Percentiles rank a stretch among this genome's conserved stretches.
Evolutionary conservation across 2,329 filamentous ascomycete species (phyloP).

Genomic region (Penicillium sp.): DNA sequence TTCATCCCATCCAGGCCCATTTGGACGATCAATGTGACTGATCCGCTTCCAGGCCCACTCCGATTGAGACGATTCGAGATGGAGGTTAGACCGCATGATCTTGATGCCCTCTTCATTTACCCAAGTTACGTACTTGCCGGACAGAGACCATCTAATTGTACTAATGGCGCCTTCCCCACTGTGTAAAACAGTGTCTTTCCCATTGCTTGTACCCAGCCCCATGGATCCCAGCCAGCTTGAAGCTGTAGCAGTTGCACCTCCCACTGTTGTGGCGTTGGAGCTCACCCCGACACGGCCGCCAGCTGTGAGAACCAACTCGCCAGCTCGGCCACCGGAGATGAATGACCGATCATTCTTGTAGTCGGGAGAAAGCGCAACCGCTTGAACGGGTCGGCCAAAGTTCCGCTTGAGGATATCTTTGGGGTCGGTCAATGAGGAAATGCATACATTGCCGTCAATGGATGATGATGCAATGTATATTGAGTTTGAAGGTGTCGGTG

Average conservation of each 20-base stretch:
- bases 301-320: slow-evolving; percentile 81
- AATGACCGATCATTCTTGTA: slow-evolving; percentile 89
- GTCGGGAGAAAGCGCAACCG: slow-evolving; percentile 91
- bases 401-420: slow-evolving; percentile 92
- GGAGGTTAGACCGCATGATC: slow-evolving; percentile 88
- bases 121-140: slow-evolving; percentile 92
- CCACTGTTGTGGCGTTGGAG: slow-evolving; percentile 82
- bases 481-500: slow-evolving; percentile 80
- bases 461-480: slow-evolving; percentile 94
- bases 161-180: slow-evolving; percentile 90
- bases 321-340: slow-evolving; percentile 85
- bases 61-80: slow-evolving; percentile 73
- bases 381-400: slow-evolving; percentile 89
- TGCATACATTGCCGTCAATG: slow-evolving; percentile 92
- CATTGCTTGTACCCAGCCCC: slow-evolving; percentile 75
- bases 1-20: slow-evolving; percentile 86
- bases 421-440: slow-evolving; percentile 81
- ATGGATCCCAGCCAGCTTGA: slow-evolving; percentile 91
- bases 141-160: slow-evolving; percentile 91
- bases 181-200: slow-evolving; percentile 84
- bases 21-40: slow-evolving; percentile 86
- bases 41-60: slow-evolving; percentile 94
- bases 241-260: slow-evolving; percentile 71
- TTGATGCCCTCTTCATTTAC: slow-evolving; percentile 97
- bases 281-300: slow-evolving; percentile 79